A percentile compares a stretch with the other conserved stretches of the same genome.
phyloP scores from a whole-genome alignment of 2,329 filamentous ascomycete genomes.

The Decorospora gaudefroyi region DNA sequence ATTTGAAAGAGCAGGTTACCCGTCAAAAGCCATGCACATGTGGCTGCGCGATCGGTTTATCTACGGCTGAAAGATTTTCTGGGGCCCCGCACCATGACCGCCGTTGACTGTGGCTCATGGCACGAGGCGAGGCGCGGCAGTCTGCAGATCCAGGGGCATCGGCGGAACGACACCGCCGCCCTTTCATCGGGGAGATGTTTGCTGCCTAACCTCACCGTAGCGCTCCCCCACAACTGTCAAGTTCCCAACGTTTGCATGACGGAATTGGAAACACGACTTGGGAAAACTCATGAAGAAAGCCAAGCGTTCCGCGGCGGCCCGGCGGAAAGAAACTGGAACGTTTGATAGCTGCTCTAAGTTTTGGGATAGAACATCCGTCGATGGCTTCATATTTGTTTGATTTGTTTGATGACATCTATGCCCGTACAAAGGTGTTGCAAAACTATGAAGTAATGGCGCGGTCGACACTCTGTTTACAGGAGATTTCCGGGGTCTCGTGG shows the following conservation, averaged over 20 bases:
- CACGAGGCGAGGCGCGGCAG: slow-evolving; percentile 25
- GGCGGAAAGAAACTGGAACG: slow-evolving; percentile 10
- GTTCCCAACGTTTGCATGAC: neutral
- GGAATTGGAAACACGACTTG: neutral
- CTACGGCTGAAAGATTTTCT: slow-evolving; percentile 27
- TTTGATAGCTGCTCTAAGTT: too few species aligned
- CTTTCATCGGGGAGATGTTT: neutral
- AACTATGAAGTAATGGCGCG: too few species aligned
- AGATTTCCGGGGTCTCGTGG: too few species aligned
- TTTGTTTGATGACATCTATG: too few species aligned
- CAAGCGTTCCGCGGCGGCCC: slow-evolving; percentile 12
- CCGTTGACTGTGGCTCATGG: slow-evolving; percentile 21
- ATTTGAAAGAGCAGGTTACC: slow-evolving; percentile 16
- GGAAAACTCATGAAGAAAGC: slow-evolving; percentile 2
- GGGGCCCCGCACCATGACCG: slow-evolving; percentile 32
- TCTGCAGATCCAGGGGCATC: slow-evolving; percentile 19
- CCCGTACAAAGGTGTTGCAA: too few species aligned
- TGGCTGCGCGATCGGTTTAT: slow-evolving; percentile 17
- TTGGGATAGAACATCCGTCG: too few species aligned
- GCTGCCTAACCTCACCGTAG: slow-evolving; percentile 5
- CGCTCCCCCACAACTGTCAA: too few species aligned
- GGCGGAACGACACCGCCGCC: slow-evolving; percentile 21
- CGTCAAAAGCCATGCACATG: slow-evolving; percentile 18
- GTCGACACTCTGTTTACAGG: too few species aligned
- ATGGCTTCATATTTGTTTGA: too few species aligned